Percentiles rank a stretch among this genome's conserved stretches.
phyloP scores from a whole-genome alignment of 2,329 filamentous ascomycete genomes.

The Hymenoscyphus linearis region DNA sequence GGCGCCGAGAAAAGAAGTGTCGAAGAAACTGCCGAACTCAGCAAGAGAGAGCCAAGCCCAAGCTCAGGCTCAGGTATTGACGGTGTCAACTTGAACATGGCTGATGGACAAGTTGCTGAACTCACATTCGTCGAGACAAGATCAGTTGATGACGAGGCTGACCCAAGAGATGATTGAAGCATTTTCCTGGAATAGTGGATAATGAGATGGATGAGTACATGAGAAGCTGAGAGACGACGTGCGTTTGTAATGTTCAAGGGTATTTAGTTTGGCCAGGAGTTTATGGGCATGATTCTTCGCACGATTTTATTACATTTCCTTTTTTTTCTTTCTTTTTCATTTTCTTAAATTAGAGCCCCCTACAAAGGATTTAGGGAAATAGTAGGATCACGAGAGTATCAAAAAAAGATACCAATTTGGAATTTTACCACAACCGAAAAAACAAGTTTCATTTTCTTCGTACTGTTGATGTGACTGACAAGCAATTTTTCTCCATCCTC shows the following conservation, averaged over 20 bases:
- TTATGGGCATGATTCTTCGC: not conserved
- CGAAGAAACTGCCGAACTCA: constrained; percentile 8
- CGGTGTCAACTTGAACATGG: constrained; percentile 29
- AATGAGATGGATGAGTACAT: not conserved
- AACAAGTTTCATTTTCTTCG: not conserved
- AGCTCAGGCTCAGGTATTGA: constrained; percentile 20
- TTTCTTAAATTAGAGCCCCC: not conserved
- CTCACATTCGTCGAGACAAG: constrained; percentile 29
- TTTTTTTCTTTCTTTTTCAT: too few species aligned
- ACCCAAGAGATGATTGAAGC: constrained; percentile 4
- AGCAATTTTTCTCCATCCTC: not conserved
- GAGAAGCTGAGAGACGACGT: not conserved
- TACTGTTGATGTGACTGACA: not conserved
- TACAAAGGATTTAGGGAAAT: constrained; percentile 4
- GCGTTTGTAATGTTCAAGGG: constrained; percentile 2
- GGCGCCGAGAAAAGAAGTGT: constrained; percentile 1
- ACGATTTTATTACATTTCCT: constrained; percentile 1
- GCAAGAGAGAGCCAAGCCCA: constrained; percentile 19
- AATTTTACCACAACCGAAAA: not conserved
- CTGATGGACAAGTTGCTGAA: constrained; percentile 28
- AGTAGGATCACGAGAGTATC: not conserved
- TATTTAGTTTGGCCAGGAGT: not conserved
- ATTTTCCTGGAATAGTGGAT: not conserved
- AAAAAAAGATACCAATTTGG: not conserved
- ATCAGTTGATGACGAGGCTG: constrained; percentile 19